A percentile compares a stretch with the other conserved stretches of the same genome.
Evolutionary conservation across 2,329 filamentous ascomycete genomes (phyloP).

Genomic region (Xylariaceae sp.): DNA sequence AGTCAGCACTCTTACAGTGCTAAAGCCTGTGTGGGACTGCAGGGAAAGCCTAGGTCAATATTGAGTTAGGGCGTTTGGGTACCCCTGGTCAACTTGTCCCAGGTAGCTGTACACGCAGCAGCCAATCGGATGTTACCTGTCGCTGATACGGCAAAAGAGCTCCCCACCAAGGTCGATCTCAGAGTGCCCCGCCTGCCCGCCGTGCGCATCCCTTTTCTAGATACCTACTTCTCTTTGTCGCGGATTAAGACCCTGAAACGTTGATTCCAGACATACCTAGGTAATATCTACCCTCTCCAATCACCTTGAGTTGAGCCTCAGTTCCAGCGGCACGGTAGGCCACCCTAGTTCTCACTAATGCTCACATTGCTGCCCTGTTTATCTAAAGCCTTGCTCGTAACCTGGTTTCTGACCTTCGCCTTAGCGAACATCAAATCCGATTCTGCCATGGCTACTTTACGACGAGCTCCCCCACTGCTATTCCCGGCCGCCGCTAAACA

Average conservation of each 20-base stretch:
- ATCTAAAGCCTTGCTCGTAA: constrained; percentile 1
- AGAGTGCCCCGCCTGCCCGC: background rate
- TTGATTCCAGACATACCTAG: no score
- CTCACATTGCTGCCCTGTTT: constrained; percentile 1
- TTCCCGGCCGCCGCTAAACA: constrained; percentile 54
- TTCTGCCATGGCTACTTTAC: constrained; percentile 27
- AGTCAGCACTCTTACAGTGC: constrained; percentile 28
- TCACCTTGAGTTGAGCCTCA: background rate
- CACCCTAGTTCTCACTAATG: constrained; percentile 10
- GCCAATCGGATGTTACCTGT: background rate
- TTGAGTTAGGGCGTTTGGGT: no score
- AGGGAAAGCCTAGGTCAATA: background rate
- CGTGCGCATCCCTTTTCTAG: background rate
- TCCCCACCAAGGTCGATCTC: background rate
- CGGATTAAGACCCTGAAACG: background rate
- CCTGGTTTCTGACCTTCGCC: constrained; percentile 4
- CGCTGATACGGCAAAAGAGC: no score
- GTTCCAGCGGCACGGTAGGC: background rate
- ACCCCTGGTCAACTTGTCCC: background rate
- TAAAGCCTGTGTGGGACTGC: background rate
- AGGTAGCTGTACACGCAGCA: background rate
- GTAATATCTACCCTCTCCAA: no score
- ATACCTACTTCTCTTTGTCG: background rate
- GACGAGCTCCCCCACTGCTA: constrained; percentile 33
- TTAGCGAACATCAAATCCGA: constrained; percentile 8